Percentiles rank a stretch among this genome's conserved stretches.
phyloP scores from a whole-genome alignment of 176 grass and related monocot species.

The Lolium rigidum region DNA sequence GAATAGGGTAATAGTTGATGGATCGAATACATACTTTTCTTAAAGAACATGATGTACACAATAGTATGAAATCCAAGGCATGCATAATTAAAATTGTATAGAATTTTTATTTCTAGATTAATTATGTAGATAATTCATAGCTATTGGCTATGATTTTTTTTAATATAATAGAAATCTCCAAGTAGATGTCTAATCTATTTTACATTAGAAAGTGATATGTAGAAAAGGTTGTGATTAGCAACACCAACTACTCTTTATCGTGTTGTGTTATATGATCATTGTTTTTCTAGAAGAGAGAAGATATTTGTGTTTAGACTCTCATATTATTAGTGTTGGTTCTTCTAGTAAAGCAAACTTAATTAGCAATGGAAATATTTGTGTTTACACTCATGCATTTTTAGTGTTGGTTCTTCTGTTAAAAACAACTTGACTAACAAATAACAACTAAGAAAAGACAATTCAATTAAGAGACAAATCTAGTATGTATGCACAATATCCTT shows the following conservation, averaged over 20 bases:
- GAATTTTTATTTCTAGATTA: background rate
- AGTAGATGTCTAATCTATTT: background rate
- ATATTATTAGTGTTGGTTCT: background rate
- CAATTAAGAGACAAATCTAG: background rate
- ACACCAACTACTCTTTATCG: background rate
- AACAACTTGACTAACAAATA: background rate
- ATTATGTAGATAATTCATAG: too few species aligned
- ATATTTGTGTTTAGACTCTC: background rate
- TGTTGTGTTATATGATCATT: background rate
- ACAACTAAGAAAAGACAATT: background rate
- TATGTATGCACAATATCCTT: background rate
- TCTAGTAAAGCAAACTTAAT: background rate
- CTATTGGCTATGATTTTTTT: background rate
- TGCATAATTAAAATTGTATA: background rate
- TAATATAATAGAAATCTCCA: background rate
- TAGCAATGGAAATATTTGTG: background rate
- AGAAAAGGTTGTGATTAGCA: background rate
- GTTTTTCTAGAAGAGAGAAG: background rate
- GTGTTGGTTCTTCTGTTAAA: background rate
- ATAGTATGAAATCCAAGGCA: too few species aligned
- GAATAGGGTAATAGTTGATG: background rate
- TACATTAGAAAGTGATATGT: background rate
- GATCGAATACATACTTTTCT: background rate
- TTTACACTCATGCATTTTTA: background rate
- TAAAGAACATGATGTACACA: background rate